These are phyloP conservation scores for Ogataea glucozyma DNA, from an alignment of 805 yeast species.

Conservation along the genomic window DNA sequence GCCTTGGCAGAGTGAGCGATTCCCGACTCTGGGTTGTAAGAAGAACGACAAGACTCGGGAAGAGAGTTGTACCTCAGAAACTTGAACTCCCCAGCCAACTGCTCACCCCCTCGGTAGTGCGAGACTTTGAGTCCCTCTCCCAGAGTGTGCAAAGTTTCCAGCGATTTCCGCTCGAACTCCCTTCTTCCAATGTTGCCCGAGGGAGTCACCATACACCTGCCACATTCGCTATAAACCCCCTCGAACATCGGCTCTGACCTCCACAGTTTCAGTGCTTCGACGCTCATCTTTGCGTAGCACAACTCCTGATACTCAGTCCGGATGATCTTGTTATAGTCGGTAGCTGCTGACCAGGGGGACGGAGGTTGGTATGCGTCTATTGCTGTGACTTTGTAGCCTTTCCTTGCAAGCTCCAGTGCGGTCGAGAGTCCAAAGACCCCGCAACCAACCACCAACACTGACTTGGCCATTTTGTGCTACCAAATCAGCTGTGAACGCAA, in stretches of 20 bases:
- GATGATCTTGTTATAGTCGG: constrained; percentile 36
- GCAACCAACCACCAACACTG: constrained; percentile 31
- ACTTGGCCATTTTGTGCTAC: background rate
- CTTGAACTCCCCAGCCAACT: background rate
- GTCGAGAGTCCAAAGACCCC: constrained; percentile 40
- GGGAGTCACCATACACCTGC: constrained; percentile 37
- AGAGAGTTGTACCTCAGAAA: background rate
- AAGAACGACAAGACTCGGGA: background rate
- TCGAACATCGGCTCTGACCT: constrained; percentile 27
- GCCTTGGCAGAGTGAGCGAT: constrained; percentile 33
- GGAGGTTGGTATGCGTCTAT: constrained; percentile 35
- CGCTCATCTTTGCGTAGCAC: constrained; percentile 30
- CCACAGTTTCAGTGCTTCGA: constrained; percentile 36
- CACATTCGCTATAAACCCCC: constrained; percentile 25
- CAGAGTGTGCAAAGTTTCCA: background rate
- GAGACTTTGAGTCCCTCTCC: background rate
- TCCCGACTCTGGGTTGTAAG: constrained; percentile 32
- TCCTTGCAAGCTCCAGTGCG: constrained; percentile 26
- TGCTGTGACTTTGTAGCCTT: constrained; percentile 21
- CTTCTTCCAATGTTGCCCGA: background rate
- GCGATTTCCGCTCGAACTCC: background rate
- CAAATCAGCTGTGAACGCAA: too few species aligned
- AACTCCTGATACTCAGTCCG: constrained; percentile 35
- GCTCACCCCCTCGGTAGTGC: background rate
- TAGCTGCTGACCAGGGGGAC: constrained; percentile 36